Evolutionary conservation across 2,329 filamentous ascomycete species (phyloP).

Genomic region (Sclerotinia trifoliorum): DNA sequence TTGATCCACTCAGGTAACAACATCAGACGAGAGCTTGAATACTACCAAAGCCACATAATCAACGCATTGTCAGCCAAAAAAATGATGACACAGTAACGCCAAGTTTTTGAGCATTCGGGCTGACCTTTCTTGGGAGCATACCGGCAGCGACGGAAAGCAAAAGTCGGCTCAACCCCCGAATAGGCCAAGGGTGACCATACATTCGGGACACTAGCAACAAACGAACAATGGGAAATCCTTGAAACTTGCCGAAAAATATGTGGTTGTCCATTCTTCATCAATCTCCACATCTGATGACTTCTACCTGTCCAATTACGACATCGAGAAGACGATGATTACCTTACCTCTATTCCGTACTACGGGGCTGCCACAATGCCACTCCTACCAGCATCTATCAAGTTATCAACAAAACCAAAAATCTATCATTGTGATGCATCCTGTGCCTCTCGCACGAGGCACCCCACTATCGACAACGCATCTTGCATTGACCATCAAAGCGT

Average conservation of each 20-base stretch:
- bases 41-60: not conserved
- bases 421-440: not conserved
- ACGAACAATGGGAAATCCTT: not conserved
- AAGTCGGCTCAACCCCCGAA: constrained; percentile 3
- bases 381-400: not conserved
- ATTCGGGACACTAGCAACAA: constrained; percentile 14
- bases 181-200: constrained; percentile 15
- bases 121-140: not conserved
- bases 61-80: not conserved
- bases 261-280: not conserved
- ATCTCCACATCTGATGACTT: constrained; percentile 18
- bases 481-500: constrained; percentile 26
- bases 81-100: not conserved
- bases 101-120: not conserved
- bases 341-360: not conserved
- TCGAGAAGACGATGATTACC: not conserved
- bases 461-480: constrained; percentile 31
- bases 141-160: not conserved
- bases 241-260: not conserved
- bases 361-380: not conserved
- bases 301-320: not conserved
- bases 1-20: not conserved
- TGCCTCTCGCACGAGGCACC: constrained; percentile 12
- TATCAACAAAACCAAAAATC: not conserved
- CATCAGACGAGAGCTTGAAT: constrained; percentile 2